Evolutionary conservation across 2,329 filamentous ascomycete species (phyloP).

Genomic region (Coniosporium tulheliwenetii): DNA sequence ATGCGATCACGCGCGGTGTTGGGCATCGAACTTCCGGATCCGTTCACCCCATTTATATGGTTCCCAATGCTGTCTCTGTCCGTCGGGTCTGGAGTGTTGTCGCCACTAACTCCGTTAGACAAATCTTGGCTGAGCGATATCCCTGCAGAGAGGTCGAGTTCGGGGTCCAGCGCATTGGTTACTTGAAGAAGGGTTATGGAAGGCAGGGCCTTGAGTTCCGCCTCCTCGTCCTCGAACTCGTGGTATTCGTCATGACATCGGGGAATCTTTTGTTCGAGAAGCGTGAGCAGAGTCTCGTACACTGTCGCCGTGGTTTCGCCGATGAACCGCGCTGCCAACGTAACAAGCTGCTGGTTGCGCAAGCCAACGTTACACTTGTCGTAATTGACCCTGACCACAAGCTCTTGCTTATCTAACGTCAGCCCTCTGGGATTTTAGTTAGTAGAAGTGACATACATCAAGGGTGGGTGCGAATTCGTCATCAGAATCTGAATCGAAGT

Average conservation of each 20-base stretch:
- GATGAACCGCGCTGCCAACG: conserved; percentile 54
- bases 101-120: conserved; percentile 6
- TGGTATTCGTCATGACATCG: conserved; percentile 48
- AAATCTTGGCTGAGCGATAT: conserved; percentile 10
- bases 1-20: conserved; percentile 26
- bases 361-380: conserved; percentile 72
- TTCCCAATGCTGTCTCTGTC: conserved; percentile 11
- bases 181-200: conserved; percentile 25
- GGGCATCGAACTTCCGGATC: conserved; percentile 3
- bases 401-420: conserved; percentile 39
- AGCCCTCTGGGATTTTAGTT: background rate
- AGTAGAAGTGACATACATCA: conserved; percentile 13
- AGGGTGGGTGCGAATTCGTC: conserved; percentile 14
- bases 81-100: conserved; percentile 8
- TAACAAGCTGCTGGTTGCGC: conserved; percentile 61
- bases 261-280: conserved; percentile 51
- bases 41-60: conserved; percentile 13
- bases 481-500: conserved; percentile 3
- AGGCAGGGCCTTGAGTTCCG: conserved; percentile 10
- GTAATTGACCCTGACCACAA: conserved; percentile 68
- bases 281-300: conserved; percentile 57
- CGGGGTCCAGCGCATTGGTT: conserved; percentile 21
- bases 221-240: conserved; percentile 21
- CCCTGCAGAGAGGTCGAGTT: conserved; percentile 23
- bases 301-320: conserved; percentile 62